Percentiles rank a stretch among this genome's conserved stretches.
Evolutionary conservation across 148 eudicot species (phyloP).

Genomic region (Mesembryanthemum crystallinum): DNA sequence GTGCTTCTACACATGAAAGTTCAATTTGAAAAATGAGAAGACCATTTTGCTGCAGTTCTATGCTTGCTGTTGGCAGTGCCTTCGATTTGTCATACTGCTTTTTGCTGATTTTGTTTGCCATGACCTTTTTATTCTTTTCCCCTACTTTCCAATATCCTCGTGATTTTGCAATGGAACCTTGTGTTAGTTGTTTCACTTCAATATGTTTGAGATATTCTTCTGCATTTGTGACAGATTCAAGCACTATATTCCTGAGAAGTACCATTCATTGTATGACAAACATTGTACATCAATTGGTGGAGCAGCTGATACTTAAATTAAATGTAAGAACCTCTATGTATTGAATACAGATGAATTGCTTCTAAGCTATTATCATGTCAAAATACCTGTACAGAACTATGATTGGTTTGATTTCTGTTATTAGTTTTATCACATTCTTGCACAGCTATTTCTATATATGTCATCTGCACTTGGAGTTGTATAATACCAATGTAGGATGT

Average conservation of each 20-base stretch:
- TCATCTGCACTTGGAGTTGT: no score
- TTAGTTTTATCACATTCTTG: neutral
- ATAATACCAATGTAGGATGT: no score
- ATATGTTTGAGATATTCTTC: neutral
- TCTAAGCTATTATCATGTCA: neutral
- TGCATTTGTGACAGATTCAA: constrained; percentile 62
- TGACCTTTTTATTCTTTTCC: neutral
- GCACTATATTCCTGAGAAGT: constrained; percentile 78
- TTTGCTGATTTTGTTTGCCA: neutral
- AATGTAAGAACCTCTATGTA: neutral
- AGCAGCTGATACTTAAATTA: constrained; percentile 21
- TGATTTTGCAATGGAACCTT: neutral
- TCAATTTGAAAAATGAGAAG: neutral
- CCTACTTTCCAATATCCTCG: neutral
- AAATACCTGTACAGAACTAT: neutral
- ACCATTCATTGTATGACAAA: constrained; percentile 66
- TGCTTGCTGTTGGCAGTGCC: neutral
- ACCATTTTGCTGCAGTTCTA: neutral
- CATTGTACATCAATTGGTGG: constrained; percentile 35
- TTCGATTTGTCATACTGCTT: neutral
- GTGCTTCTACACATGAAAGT: no score
- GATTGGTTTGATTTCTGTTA: neutral
- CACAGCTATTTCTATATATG: no score
- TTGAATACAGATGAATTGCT: neutral
- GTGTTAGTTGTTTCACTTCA: neutral